Evolutionary conservation across 768 basidiomycete species (phyloP).

Genomic region (Leccinum disarticulatum): DNA sequence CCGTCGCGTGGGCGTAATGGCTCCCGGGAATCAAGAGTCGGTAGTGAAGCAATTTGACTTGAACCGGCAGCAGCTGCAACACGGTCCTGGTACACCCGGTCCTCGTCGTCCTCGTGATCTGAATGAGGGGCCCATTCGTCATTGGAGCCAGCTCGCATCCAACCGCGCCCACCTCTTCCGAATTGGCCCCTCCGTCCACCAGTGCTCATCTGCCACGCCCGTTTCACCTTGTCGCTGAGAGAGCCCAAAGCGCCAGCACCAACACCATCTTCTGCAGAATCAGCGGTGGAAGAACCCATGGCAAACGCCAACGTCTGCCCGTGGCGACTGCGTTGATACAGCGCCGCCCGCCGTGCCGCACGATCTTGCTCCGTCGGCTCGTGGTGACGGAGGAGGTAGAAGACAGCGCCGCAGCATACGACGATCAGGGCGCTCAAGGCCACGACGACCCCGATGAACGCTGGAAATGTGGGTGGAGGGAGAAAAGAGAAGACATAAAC

Average conservation of each 20-base stretch:
- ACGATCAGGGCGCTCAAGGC: slow-evolving; percentile 54
- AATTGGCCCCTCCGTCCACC: slow-evolving; percentile 7
- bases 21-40: neutral
- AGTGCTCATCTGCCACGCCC: slow-evolving; percentile 12
- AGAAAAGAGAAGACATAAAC: neutral
- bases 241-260: slow-evolving; percentile 7
- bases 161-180: slow-evolving; percentile 40
- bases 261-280: neutral
- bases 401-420: slow-evolving; percentile 50
- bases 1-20: neutral
- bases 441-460: slow-evolving; percentile 63
- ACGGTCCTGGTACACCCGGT: neutral
- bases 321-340: slow-evolving; percentile 26
- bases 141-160: slow-evolving; percentile 49
- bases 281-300: slow-evolving; percentile 6
- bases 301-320: slow-evolving; percentile 18
- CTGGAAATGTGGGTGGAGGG: slow-evolving; percentile 20
- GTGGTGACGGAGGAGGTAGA: slow-evolving; percentile 55
- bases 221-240: slow-evolving; percentile 29
- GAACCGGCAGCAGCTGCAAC: neutral
- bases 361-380: slow-evolving; percentile 43
- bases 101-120: slow-evolving; percentile 15
- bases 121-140: slow-evolving; percentile 47
- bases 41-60: slow-evolving; percentile 2
- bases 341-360: slow-evolving; percentile 33